phyloP scores from a whole-genome alignment of 805 yeast genomes.

The Yamadazyma endophytica region DNA sequence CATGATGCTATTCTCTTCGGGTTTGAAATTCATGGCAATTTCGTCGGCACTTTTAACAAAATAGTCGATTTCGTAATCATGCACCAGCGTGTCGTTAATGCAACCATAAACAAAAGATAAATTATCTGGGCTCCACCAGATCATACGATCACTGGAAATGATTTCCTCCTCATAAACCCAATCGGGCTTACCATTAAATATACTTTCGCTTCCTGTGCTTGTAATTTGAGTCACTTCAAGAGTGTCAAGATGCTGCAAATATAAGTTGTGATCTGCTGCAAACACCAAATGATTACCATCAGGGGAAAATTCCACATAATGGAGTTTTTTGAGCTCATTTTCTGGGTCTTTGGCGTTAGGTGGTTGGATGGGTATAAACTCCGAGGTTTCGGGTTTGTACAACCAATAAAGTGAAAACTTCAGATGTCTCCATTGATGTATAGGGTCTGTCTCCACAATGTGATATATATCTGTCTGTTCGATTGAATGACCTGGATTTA shows the following conservation, averaged over 20 bases:
- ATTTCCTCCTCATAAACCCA: slow-evolving; percentile 89
- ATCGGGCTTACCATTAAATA: slow-evolving; percentile 70
- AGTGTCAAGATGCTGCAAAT: slow-evolving; percentile 33
- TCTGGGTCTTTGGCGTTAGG: slow-evolving; percentile 7
- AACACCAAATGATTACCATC: slow-evolving; percentile 51
- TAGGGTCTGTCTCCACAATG: slow-evolving; percentile 49
- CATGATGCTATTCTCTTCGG: slow-evolving; percentile 5
- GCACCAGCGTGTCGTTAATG: slow-evolving; percentile 59
- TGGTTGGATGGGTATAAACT: slow-evolving; percentile 33
- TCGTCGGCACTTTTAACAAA: slow-evolving; percentile 36
- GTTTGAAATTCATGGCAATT: slow-evolving; percentile 6
- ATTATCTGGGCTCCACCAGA: slow-evolving; percentile 76
- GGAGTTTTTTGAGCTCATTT: slow-evolving; percentile 23
- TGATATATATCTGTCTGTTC: slow-evolving; percentile 42
- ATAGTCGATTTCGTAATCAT: slow-evolving; percentile 46
- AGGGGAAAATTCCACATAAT: slow-evolving; percentile 64
- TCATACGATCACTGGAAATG: slow-evolving; percentile 48
- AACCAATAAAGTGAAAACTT: slow-evolving; percentile 35
- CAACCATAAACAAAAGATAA: slow-evolving; percentile 49
- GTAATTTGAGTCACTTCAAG: slow-evolving; percentile 32
- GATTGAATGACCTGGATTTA: slow-evolving; percentile 40
- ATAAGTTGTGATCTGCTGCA: slow-evolving; percentile 55
- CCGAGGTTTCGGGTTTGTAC: slow-evolving; percentile 19
- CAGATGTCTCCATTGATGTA: slow-evolving; percentile 42
- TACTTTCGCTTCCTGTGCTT: slow-evolving; percentile 46